phyloP scores from a whole-genome alignment of 306 rosid species.

The Lupinus albus region DNA sequence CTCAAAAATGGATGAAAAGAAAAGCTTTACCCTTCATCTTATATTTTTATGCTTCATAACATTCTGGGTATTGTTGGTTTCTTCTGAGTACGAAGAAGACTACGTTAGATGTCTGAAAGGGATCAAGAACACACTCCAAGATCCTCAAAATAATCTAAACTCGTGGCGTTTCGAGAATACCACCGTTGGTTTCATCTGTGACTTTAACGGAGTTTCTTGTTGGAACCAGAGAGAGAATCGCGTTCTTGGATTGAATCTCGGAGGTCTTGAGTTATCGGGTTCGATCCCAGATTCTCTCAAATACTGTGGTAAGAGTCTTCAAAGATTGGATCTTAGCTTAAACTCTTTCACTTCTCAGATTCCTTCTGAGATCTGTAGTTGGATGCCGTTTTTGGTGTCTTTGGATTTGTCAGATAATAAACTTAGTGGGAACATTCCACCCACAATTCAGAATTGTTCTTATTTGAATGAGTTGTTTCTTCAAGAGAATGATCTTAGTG shows the following conservation, averaged over 20 bases:
- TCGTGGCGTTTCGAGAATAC: conserved; percentile 68
- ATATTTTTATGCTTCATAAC: background rate
- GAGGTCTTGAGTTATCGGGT: conserved; percentile 60
- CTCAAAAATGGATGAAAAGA: conserved; percentile 23
- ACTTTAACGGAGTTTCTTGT: conserved; percentile 65
- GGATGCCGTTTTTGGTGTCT: conserved; percentile 70
- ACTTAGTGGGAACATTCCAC: conserved; percentile 62
- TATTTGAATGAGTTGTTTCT: conserved; percentile 62
- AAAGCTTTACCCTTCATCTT: background rate
- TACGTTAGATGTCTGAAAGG: conserved; percentile 67
- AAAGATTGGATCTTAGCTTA: conserved; percentile 64
- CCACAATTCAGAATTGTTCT: conserved; percentile 54
- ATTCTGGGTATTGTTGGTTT: conserved; percentile 17
- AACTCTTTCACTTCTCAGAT: conserved; percentile 59
- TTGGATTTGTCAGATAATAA: conserved; percentile 67
- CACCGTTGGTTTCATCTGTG: conserved; percentile 64
- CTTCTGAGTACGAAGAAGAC: conserved; percentile 53
- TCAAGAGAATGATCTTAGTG: conserved; percentile 62
- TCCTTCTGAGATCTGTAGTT: conserved; percentile 61
- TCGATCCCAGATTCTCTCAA: conserved; percentile 55
- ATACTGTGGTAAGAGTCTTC: conserved; percentile 63
- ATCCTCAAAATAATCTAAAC: conserved; percentile 41
- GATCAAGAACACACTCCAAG: conserved; percentile 43
- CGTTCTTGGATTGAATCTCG: conserved; percentile 52
- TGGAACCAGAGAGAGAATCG: conserved; percentile 86